A percentile compares a stretch with the other conserved stretches of the same genome.
Evolutionary conservation across 2,329 filamentous ascomycete species (phyloP).

Genomic region (Clathrospora elynae): DNA sequence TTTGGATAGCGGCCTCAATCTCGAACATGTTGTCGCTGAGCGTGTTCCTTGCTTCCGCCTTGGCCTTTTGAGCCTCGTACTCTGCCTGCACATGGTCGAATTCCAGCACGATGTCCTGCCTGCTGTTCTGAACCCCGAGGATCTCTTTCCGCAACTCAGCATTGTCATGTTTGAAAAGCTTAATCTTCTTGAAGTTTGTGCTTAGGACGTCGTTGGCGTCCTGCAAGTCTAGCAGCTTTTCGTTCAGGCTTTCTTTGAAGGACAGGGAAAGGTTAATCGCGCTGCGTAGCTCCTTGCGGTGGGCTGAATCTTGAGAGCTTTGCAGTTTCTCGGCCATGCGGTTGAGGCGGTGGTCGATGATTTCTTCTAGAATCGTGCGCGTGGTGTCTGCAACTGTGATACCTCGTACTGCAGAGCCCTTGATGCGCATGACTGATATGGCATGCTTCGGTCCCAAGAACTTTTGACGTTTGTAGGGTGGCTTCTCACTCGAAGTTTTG

Average conservation of each 20-base stretch:
- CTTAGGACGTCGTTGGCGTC: constrained; percentile 59
- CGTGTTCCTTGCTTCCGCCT: constrained; percentile 30
- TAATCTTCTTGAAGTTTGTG: constrained; percentile 53
- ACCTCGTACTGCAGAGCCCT: constrained; percentile 40
- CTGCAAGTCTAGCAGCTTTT: constrained; percentile 57
- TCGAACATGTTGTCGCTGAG: constrained; percentile 43
- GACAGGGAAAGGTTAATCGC: constrained; percentile 55
- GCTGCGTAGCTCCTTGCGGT: constrained; percentile 49
- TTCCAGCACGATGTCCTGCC: constrained; percentile 56
- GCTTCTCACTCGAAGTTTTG: constrained; percentile 27
- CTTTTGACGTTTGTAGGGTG: constrained; percentile 38
- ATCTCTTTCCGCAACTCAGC: constrained; percentile 54
- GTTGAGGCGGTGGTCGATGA: constrained; percentile 53
- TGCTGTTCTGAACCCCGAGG: constrained; percentile 54
- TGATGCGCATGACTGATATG: constrained; percentile 47
- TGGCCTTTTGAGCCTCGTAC: constrained; percentile 35
- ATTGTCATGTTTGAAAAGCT: constrained; percentile 53
- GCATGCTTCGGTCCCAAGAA: constrained; percentile 36
- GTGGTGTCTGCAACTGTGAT: constrained; percentile 61
- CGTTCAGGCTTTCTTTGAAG: constrained; percentile 56
- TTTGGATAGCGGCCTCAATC: constrained; percentile 46
- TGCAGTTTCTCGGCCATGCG: constrained; percentile 49
- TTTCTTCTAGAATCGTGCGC: constrained; percentile 57
- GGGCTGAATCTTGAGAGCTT: constrained; percentile 48
- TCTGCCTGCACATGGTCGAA: constrained; percentile 55